Base-by-base conservation (phyloP, 306 rosid species). In the Erythrophleum fordii region DNA sequence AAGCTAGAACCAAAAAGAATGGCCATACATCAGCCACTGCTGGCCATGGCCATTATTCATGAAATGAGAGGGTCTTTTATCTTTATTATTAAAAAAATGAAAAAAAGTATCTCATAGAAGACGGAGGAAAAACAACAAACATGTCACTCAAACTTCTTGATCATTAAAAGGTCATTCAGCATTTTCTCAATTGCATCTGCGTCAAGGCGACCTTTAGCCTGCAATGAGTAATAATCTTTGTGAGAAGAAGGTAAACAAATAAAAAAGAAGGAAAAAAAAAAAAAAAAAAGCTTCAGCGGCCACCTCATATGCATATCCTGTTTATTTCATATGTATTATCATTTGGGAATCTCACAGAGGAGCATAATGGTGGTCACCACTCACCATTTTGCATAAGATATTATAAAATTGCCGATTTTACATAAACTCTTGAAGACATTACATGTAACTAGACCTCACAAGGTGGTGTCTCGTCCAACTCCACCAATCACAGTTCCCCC, bases 141-240 rank as follows among this genome's bases (percentile, higher is more conserved):
- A 49, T 60, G 79, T 46, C 83, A 82, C 65, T 83, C 86, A 69
- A 87, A 71, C 56, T 82, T 84, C 76, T 75, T 79, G 72, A 85
- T 80, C 83, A 81, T 83, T n/a, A 72, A 28, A n/a, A 81, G 74
- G 69, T 74, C 86, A 51, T 58, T 74, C 74, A 77, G 16, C 67
- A 80, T 59, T 78, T 72, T 85, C 77, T 77, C 69, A 31, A 56
- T 84, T 56, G 62, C 66, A 58, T 82, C 39, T 77, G 79, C 76
- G 34, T 34, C 45, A 64, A 64, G 25, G 2, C 69, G 45, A 31
- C 69, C 69, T 16, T 64, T 64, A 64, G 26, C 69, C 69, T 31
- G 25, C 69, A 64, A 64, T 17, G 7, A 64, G 29, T 37, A 37
- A 7, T 11, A 52, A 52, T n/a, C 26, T n/a, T 52, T n/a, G 29